These are phyloP conservation scores for Thecaphora thlaspeos DNA, from an alignment of 1,284 basidiomycete genomes.

Conservation along the genomic window DNA sequence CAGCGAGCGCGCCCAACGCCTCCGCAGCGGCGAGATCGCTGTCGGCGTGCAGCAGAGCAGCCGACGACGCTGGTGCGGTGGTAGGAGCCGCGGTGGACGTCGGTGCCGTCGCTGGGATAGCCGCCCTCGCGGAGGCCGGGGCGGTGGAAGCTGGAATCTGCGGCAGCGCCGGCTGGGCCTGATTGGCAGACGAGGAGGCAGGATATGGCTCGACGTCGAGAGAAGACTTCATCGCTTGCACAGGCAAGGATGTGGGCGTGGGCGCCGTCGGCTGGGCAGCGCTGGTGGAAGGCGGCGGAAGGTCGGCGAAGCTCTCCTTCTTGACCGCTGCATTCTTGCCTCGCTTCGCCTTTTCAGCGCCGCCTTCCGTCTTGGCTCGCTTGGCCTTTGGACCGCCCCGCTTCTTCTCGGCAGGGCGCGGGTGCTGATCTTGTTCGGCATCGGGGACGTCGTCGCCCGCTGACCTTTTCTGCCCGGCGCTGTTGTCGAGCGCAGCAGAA, in stretches of 20 bases:
- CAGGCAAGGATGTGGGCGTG: too few relatives aligned
- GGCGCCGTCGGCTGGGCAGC: too few relatives aligned
- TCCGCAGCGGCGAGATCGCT: constrained; percentile 59
- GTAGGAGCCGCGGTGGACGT: not conserved
- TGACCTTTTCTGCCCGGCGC: constrained; percentile 17
- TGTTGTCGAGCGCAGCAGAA: constrained; percentile 3
- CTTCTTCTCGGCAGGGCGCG: constrained; percentile 11
- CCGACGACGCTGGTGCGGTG: not conserved
- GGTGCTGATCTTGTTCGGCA: not conserved
- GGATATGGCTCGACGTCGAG: too few relatives aligned
- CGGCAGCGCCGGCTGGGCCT: too few relatives aligned
- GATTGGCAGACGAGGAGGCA: too few relatives aligned
- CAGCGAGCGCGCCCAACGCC: constrained; percentile 57
- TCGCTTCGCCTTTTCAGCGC: constrained; percentile 22
- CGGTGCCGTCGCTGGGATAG: not conserved
- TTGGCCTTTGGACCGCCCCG: constrained; percentile 24
- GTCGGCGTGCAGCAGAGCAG: constrained; percentile 29
- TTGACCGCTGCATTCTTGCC: constrained; percentile 6
- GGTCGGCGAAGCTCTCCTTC: constrained; percentile 9
- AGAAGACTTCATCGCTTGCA: too few relatives aligned
- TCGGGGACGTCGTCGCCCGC: constrained; percentile 14
- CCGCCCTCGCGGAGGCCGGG: too few relatives aligned
- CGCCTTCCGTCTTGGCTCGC: constrained; percentile 26
- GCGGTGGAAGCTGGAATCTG: too few relatives aligned
- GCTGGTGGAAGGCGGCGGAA: too few relatives aligned